phyloP scores from a whole-genome alignment of 768 basidiomycete species.

The Rhodotorula toruloides region DNA sequence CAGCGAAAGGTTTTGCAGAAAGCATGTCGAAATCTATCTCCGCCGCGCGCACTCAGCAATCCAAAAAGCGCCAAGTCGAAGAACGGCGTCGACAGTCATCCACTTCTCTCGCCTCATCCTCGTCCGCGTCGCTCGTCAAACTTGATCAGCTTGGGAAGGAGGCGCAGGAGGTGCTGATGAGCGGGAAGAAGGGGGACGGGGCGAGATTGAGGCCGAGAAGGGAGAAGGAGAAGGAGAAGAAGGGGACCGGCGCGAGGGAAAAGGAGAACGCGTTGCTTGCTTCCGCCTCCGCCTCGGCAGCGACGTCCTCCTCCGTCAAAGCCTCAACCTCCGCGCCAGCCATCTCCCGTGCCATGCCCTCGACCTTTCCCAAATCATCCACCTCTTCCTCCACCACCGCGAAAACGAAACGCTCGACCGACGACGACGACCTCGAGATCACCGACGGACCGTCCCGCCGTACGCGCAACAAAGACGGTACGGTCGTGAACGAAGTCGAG shows the following conservation, averaged over 20 bases:
- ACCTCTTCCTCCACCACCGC: neutral
- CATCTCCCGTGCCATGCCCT: neutral
- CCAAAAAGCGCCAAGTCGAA: neutral
- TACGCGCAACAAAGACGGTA: slow-evolving; percentile 41
- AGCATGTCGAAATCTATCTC: neutral
- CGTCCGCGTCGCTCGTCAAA: too few relatives aligned
- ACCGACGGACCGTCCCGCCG: slow-evolving; percentile 11
- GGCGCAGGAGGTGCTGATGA: neutral
- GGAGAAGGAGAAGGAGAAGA: neutral
- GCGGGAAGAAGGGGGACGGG: neutral
- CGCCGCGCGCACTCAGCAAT: neutral
- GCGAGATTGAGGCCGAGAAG: neutral
- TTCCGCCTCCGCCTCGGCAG: neutral
- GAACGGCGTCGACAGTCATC: too few relatives aligned
- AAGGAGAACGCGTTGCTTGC: neutral
- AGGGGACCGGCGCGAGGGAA: neutral
- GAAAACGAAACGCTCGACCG: neutral
- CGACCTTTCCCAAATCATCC: neutral
- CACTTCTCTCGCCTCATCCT: too few relatives aligned
- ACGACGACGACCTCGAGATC: slow-evolving; percentile 23
- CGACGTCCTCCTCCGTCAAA: neutral
- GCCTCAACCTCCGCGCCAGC: neutral
- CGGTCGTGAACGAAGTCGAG: slow-evolving; percentile 68
- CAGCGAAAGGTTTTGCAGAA: slow-evolving; percentile 15
- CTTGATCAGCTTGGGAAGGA: too few relatives aligned